Evolutionary conservation across 352 stramenopile genomes (phyloP).

Genomic region (Phytophthora pluvialis): DNA sequence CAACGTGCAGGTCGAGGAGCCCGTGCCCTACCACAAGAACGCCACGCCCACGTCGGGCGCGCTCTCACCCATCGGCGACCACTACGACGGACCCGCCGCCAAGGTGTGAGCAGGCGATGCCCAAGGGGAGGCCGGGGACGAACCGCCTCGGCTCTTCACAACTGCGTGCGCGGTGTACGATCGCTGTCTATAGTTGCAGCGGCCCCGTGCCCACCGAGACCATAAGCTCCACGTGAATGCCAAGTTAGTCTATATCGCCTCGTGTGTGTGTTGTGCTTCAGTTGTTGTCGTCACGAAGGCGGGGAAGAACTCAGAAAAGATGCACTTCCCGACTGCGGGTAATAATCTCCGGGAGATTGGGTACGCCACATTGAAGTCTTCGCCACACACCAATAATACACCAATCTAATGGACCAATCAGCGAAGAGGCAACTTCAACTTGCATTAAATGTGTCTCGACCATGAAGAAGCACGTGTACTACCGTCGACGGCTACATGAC

Average conservation of each 20-base stretch:
- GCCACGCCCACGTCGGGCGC: slow-evolving; percentile 33
- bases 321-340: background rate
- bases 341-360: too few relatives aligned
- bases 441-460: background rate
- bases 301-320: slow-evolving; percentile 9
- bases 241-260: slow-evolving; percentile 5
- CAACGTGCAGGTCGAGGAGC: slow-evolving; percentile 38
- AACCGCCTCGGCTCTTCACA: background rate
- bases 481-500: too few relatives aligned
- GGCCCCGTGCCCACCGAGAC: too few relatives aligned
- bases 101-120: slow-evolving; percentile 30
- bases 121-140: background rate
- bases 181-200: too few relatives aligned
- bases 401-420: slow-evolving; percentile 5
- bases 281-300: background rate
- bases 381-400: too few relatives aligned
- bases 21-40: slow-evolving; percentile 42
- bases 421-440: slow-evolving; percentile 19
- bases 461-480: too few relatives aligned
- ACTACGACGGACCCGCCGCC: slow-evolving; percentile 22
- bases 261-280: background rate
- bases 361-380: too few relatives aligned
- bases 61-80: slow-evolving; percentile 36
- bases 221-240: slow-evolving; percentile 15
- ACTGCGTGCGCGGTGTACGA: too few relatives aligned